Evolutionary conservation across 768 basidiomycete species (phyloP), one percentile per base, ranked within the genome.

Genomic region (Tricholomella constricta): DNA sequence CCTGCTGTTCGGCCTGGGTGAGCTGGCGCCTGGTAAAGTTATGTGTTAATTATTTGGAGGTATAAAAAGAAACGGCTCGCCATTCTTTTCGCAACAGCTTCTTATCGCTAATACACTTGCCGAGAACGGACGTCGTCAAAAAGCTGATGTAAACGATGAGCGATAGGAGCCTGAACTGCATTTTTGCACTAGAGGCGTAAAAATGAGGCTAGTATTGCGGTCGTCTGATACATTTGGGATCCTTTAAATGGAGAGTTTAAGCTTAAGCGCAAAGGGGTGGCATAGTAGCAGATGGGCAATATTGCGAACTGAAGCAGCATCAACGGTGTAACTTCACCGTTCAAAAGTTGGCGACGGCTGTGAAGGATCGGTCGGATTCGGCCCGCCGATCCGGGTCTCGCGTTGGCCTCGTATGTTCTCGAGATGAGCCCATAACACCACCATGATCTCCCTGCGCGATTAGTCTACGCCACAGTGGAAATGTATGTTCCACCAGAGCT

Each of bases 401-500:
- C n/a, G n/a, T n/a, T n/a, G n/a, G n/a, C n/a, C n/a, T n/a, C n/a
- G n/a, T n/a, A n/a, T n/a, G n/a, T n/a, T n/a, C n/a, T n/a, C n/a
- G n/a, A n/a, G n/a, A n/a, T n/a, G n/a, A n/a, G n/a, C n/a, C n/a
- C n/a, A n/a, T n/a, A n/a, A n/a, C n/a, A n/a, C n/a, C n/a, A n/a
- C n/a, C n/a, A n/a, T n/a, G n/a, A n/a, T n/a, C n/a, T n/a, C 10
- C 9, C 14, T 14, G 14, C 9, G 4, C 4, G 14, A 10, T 2
- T 14, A 3, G 14, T 14, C 31, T 37, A 9, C 38, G 48, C 27
- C 25, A 40, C 27, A 19, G 11, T n/a, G 14, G 20, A 20, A 10
- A 62, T 61, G 57, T 51, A 51, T 48, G 27, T 73, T 36, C 73
- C 73, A 41, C 54, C 58, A 22, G 73, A 75, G 63, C 65, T 75